Base-by-base conservation (phyloP, 306 rosid species). In the Quillaja saponaria region DNA sequence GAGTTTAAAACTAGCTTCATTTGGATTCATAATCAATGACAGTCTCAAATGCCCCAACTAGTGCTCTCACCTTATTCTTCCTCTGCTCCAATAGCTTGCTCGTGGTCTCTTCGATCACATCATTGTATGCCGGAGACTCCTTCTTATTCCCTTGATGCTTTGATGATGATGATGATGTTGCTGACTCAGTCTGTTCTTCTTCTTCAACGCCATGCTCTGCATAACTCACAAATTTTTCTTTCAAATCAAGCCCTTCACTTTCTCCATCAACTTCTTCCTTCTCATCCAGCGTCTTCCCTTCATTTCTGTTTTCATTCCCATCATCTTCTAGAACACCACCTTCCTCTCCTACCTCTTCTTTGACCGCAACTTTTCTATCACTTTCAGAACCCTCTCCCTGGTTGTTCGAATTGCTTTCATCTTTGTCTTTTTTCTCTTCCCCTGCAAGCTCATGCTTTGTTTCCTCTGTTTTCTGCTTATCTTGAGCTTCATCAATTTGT, bases 41-140 rank as follows among this genome's bases (percentile, higher is more conserved):
- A 44, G 81, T 83, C 44, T 94, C 95, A 75, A 94, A 94, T 28
- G 99, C 99, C 12, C 95, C 99, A 57, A 87, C 99, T 76, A 94
- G 67, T 40, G 97, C 96, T 68, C 55, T 83, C 14, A 94, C 96
- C 76, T 77, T 87, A 68, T 85, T 94, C 80, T 69, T 82, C 64
- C 90, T 87, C 55, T 64, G 81, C 68, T 84, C 88, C 81, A 72
- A 35, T 3, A 81, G 72, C 82, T 80, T 90, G 56, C 47, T 66
- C 0, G 84, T 74, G 16, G 90, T 75, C 47, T 87, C 90, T 68
- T 87, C 95, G 10, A 87, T 89, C 53, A 76, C 87, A 44, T 78
- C 84, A 70, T 87, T 87, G 19, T 88, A 87, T n/a, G 81, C 68
- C 7, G 66, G 90, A 13, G 82, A 10, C 5, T 85, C 81, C 67